phyloP scores from a whole-genome alignment of 2,329 filamentous ascomycete species.

The Calonectria naviculata region DNA sequence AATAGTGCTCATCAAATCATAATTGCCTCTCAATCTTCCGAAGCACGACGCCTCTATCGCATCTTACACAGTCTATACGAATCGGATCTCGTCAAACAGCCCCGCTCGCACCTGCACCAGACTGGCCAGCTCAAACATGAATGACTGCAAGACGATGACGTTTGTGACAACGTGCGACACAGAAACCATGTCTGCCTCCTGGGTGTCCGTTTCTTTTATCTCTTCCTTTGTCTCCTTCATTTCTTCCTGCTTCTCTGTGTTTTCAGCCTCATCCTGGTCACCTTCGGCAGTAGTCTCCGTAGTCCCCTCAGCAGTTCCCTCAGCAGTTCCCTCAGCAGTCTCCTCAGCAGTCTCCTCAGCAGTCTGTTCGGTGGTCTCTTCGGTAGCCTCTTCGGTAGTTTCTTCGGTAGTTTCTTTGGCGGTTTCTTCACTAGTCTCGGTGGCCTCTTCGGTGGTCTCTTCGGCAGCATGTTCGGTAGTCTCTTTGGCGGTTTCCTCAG shows the following conservation, averaged over 20 bases:
- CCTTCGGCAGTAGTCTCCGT: not conserved
- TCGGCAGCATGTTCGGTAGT: not conserved
- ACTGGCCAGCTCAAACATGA: conserved; percentile 80
- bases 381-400: conserved; percentile 6
- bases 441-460: conserved; percentile 3
- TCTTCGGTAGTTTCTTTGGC: not conserved
- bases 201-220: conserved; percentile 28
- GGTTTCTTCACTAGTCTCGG: not conserved
- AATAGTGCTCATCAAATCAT: conserved; percentile 39
- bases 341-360: not conserved
- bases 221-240: conserved; percentile 20
- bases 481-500: conserved; percentile 15
- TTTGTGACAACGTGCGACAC: conserved; percentile 86
- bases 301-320: not conserved
- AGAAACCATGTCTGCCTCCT: conserved; percentile 61
- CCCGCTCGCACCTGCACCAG: conserved; percentile 80
- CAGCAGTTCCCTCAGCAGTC: not conserved
- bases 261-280: not conserved
- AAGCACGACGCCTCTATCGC: not conserved
- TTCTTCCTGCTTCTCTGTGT: not conserved
- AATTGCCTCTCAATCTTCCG: conserved; percentile 18
- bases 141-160: conserved; percentile 82
- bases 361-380: conserved; percentile 17
- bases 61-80: conserved; percentile 47
- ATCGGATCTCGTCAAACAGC: conserved; percentile 81